These are phyloP conservation scores for Brettanomyces nanus DNA, from an alignment of 805 yeast genomes.

Conservation along the genomic window DNA sequence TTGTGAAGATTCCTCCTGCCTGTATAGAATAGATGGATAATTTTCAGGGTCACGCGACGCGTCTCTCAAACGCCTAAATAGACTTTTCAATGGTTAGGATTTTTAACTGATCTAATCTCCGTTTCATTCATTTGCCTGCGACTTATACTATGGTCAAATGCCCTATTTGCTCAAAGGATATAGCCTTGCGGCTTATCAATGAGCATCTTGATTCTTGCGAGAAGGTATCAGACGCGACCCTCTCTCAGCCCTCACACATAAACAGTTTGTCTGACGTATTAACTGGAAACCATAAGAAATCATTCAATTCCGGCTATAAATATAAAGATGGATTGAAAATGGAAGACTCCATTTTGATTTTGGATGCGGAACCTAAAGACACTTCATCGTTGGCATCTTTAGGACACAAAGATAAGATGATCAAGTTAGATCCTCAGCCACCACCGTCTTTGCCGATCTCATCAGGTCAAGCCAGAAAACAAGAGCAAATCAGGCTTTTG, in stretches of 20 bases:
- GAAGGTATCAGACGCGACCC: conserved; percentile 1
- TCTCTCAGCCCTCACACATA: too few relatives aligned
- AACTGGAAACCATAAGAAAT: not conserved
- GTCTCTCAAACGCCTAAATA: too few relatives aligned
- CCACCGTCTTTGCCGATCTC: conserved; percentile 1
- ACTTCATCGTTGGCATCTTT: not conserved
- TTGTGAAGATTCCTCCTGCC: too few relatives aligned
- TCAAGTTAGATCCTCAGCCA: not conserved
- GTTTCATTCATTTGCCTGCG: too few relatives aligned
- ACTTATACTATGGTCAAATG: conserved; percentile 31
- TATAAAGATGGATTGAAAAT: not conserved
- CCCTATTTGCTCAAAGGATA: conserved; percentile 26
- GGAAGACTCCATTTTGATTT: not conserved
- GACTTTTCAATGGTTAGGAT: too few relatives aligned
- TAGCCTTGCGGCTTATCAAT: conserved; percentile 24
- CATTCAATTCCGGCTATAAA: not conserved
- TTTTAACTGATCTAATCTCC: too few relatives aligned
- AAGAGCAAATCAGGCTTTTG: conserved; percentile 5
- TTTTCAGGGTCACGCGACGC: too few relatives aligned
- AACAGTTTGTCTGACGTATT: not conserved
- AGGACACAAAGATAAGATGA: not conserved
- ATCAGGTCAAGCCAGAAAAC: conserved; percentile 3
- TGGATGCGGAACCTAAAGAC: not conserved
- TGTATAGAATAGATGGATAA: not conserved
- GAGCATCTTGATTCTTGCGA: conserved; percentile 28